Conservation (phyloP, 192 early-diverging fungal species). For the Fimicolochytrium jonesii region DNA sequence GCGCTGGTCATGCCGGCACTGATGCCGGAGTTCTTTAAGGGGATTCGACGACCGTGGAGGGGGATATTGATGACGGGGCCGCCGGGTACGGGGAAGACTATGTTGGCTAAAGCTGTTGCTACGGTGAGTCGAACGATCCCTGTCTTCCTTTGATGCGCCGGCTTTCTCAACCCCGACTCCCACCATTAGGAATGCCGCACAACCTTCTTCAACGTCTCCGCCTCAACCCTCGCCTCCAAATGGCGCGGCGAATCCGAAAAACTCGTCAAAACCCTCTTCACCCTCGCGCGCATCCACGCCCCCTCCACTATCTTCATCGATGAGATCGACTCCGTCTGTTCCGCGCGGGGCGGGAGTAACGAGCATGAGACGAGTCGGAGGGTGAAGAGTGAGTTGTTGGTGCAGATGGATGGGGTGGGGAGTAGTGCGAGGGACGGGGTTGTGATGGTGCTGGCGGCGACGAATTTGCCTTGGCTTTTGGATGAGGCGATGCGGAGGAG, state of each 20-base stretch:
- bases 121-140: constrained; percentile 36
- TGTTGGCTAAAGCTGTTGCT: constrained; percentile 61
- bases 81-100: constrained; percentile 61
- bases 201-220: constrained; percentile 63
- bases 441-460: constrained; percentile 63
- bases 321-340: constrained; percentile 58
- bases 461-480: constrained; percentile 72
- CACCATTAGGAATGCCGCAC: constrained; percentile 54
- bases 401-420: constrained; percentile 64
- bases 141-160: too few relatives aligned
- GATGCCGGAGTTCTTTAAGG: constrained; percentile 66
- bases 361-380: constrained; percentile 53
- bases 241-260: constrained; percentile 65
- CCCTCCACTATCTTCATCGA: constrained; percentile 65
- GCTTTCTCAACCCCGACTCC: not conserved
- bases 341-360: constrained; percentile 43
- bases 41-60: constrained; percentile 57
- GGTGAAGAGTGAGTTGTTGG: constrained; percentile 59
- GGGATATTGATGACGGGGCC: constrained; percentile 63
- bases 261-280: constrained; percentile 57
- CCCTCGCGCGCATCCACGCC: constrained; percentile 58
- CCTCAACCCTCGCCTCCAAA: constrained; percentile 55
- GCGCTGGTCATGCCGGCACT: constrained; percentile 60
- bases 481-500: constrained; percentile 59
- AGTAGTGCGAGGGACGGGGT: constrained; percentile 43